phyloP scores from a whole-genome alignment of 31 red algal species.

The Endocladia muricata region DNA sequence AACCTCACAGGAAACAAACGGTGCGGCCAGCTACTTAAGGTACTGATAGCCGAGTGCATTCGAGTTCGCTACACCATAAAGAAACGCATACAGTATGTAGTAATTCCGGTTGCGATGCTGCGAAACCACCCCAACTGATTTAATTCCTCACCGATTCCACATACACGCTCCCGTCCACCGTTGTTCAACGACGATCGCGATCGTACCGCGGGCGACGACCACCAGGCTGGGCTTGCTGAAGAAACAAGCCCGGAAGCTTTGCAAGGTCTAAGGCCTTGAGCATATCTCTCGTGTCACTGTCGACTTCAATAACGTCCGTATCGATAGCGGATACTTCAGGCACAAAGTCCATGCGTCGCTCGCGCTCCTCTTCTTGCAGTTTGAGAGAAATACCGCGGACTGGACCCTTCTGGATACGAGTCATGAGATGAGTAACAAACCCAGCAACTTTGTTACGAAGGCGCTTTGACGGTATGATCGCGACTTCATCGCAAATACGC shows the following conservation, averaged over 20 bases:
- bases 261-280: slow-evolving; percentile 83
- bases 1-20: too few species aligned
- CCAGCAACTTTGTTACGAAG: slow-evolving; percentile 98
- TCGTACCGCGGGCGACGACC: slow-evolving; percentile 50
- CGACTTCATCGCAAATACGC: slow-evolving; percentile 99
- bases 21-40: too few species aligned
- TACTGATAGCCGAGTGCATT: too few species aligned
- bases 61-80: too few species aligned
- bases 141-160: too few species aligned
- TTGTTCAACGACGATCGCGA: slow-evolving; percentile 60
- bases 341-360: slow-evolving; percentile 99
- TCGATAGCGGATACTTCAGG: slow-evolving; percentile 96
- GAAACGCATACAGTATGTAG: too few species aligned
- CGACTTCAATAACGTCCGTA: slow-evolving; percentile 89
- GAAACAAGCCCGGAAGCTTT: slow-evolving; percentile 72
- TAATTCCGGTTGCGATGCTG: too few species aligned
- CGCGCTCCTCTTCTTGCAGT: slow-evolving; percentile 98
- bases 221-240: slow-evolving; percentile 52
- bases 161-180: too few species aligned
- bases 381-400: slow-evolving; percentile 99
- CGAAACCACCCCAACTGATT: too few species aligned
- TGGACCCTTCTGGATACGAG: slow-evolving; percentile 95
- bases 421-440: slow-evolving; percentile 99
- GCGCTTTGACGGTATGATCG: slow-evolving; percentile 96
- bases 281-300: slow-evolving; percentile 95